These are phyloP conservation scores for Carex pumila DNA, from an alignment of 176 grass and related monocot genomes.

Conservation along the genomic window DNA sequence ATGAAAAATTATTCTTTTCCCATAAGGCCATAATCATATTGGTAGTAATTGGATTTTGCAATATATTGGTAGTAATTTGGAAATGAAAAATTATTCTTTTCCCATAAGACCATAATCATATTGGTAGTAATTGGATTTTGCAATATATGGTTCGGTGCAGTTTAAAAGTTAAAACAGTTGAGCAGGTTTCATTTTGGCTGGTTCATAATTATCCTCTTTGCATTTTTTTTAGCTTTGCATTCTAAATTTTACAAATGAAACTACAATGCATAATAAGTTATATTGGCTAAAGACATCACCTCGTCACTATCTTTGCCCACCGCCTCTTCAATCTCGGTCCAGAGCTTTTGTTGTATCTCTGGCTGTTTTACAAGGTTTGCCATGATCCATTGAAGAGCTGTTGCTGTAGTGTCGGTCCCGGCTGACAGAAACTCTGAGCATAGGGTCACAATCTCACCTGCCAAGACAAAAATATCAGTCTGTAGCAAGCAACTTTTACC, in stretches of 20 bases:
- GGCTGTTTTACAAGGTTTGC: conserved; percentile 28
- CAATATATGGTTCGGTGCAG: background rate
- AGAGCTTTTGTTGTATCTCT: conserved; percentile 16
- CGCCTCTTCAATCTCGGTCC: conserved; percentile 20
- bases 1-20: background rate
- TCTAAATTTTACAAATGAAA: background rate
- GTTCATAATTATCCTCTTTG: background rate
- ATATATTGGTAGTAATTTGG: background rate
- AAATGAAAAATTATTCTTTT: background rate
- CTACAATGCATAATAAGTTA: background rate
- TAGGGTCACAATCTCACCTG: conserved; percentile 17
- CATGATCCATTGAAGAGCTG: conserved; percentile 37
- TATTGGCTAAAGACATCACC: background rate
- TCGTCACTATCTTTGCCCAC: background rate
- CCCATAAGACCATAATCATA: background rate
- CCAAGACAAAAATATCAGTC: background rate
- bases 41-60: background rate
- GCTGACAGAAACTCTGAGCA: conserved; percentile 23
- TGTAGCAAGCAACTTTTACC: background rate
- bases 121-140: background rate
- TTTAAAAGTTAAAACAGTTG: background rate
- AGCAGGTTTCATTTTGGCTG: background rate
- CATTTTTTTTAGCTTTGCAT: background rate
- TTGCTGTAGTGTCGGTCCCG: conserved; percentile 23
- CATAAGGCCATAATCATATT: background rate